phyloP scores from a whole-genome alignment of 2,329 filamentous ascomycete species.

The Penicillium sp. region DNA sequence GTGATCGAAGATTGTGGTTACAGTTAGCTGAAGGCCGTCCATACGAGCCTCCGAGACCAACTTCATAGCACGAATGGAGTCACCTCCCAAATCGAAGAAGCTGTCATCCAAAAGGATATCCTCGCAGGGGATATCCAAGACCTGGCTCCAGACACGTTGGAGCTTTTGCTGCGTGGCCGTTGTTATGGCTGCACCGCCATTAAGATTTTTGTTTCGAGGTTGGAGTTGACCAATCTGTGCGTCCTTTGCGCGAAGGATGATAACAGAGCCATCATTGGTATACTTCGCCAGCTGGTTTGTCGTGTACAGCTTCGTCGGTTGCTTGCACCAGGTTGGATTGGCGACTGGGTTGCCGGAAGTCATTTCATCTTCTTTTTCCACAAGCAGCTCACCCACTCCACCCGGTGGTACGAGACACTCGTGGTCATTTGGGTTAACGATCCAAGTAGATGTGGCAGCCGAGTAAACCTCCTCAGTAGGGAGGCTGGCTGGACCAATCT shows the following conservation, averaged over 20 bases:
- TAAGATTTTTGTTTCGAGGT: background rate
- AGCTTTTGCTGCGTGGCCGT: slow-evolving; percentile 27
- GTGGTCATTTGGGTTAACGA: background rate
- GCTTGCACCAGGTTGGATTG: background rate
- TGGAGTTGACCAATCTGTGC: background rate
- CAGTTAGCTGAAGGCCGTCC: slow-evolving; percentile 44
- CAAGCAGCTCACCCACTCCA: background rate
- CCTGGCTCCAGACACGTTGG: slow-evolving; percentile 43
- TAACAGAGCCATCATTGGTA: background rate
- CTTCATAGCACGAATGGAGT: slow-evolving; percentile 53
- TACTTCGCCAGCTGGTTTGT: slow-evolving; percentile 2
- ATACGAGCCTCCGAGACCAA: slow-evolving; percentile 49
- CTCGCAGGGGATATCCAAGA: slow-evolving; percentile 39
- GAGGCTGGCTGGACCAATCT: background rate
- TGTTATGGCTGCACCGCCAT: background rate
- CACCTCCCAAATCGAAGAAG: slow-evolving; percentile 51
- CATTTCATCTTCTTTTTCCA: background rate
- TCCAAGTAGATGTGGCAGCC: slow-evolving; percentile 1
- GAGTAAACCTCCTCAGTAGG: background rate
- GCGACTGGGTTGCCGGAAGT: background rate
- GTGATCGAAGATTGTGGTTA: slow-evolving; percentile 49
- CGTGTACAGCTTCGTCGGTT: background rate
- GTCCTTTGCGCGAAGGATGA: slow-evolving; percentile 1
- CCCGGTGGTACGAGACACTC: background rate
- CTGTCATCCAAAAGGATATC: slow-evolving; percentile 44